Conservation (phyloP, 805 yeast genomes). For the Saturnispora mendoncae region DNA sequence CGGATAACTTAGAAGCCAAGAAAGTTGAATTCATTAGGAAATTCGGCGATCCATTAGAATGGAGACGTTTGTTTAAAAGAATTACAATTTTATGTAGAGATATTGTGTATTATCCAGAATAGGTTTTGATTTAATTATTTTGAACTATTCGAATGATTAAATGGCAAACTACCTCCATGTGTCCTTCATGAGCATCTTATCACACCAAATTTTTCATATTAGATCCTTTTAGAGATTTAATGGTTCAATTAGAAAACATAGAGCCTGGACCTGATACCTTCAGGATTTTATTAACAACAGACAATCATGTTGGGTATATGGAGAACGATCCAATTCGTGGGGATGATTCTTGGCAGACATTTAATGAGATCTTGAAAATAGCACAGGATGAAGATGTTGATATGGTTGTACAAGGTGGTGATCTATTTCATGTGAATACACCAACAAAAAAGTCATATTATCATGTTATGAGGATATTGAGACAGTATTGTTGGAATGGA, state of each 20-base stretch:
- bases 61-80: constrained; percentile 59
- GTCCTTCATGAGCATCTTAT: not conserved
- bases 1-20: constrained; percentile 32
- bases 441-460: constrained; percentile 82
- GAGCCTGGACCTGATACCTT: constrained; percentile 58
- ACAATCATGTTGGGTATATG: constrained; percentile 90
- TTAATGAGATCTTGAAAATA: constrained; percentile 68
- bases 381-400: constrained; percentile 72
- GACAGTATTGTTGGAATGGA: constrained; percentile 73
- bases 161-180: too few relatives aligned
- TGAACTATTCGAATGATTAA: not conserved
- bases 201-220: not conserved
- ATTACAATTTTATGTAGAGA: constrained; percentile 51
- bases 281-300: constrained; percentile 77
- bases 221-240: constrained; percentile 9
- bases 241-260: constrained; percentile 35
- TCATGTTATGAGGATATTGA: constrained; percentile 65
- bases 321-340: constrained; percentile 88
- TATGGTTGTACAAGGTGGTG: constrained; percentile 88
- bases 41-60: constrained; percentile 63
- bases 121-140: not conserved
- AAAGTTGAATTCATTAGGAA: constrained; percentile 47
- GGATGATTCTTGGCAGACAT: constrained; percentile 81
- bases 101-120: constrained; percentile 31
- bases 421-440: constrained; percentile 80